Conservation (phyloP, 345 rosid genomes). For the Mangifera indica region DNA sequence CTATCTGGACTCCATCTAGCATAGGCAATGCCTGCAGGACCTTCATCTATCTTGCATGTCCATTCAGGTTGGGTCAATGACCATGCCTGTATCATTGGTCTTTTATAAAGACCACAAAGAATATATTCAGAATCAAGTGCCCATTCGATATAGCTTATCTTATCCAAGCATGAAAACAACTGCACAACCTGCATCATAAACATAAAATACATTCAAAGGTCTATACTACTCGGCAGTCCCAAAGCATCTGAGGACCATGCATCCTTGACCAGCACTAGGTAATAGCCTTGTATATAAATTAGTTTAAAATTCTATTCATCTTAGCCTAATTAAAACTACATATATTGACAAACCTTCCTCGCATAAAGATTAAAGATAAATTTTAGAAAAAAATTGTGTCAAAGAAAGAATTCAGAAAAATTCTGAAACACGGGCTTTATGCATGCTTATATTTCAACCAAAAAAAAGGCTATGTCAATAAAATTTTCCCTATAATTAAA, state of each 20-base stretch:
- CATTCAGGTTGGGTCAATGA: constrained; percentile 87
- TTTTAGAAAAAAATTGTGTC: too few relatives aligned
- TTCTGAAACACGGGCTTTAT: neutral
- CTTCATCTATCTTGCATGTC: constrained; percentile 98
- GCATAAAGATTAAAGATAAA: neutral
- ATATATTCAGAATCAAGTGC: constrained; percentile 93
- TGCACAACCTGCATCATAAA: constrained; percentile 79
- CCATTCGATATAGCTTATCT: constrained; percentile 96
- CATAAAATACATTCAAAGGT: constrained; percentile 10
- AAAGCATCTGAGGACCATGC: neutral
- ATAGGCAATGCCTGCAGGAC: constrained; percentile 92
- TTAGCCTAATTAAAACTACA: neutral
- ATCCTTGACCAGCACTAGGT: neutral
- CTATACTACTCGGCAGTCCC: neutral
- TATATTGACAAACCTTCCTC: neutral
- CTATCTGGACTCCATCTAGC: constrained; percentile 99
- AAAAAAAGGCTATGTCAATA: neutral
- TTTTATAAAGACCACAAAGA: constrained; percentile 85
- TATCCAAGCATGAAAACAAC: constrained; percentile 95
- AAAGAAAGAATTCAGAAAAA: neutral
- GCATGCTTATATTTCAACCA: neutral
- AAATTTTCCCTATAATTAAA: neutral
- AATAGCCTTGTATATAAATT: neutral
- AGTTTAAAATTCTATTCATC: neutral
- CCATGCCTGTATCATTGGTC: constrained; percentile 97